Conservation (phyloP, 192 early-diverging fungal genomes). For the Coemansia sp. region DNA sequence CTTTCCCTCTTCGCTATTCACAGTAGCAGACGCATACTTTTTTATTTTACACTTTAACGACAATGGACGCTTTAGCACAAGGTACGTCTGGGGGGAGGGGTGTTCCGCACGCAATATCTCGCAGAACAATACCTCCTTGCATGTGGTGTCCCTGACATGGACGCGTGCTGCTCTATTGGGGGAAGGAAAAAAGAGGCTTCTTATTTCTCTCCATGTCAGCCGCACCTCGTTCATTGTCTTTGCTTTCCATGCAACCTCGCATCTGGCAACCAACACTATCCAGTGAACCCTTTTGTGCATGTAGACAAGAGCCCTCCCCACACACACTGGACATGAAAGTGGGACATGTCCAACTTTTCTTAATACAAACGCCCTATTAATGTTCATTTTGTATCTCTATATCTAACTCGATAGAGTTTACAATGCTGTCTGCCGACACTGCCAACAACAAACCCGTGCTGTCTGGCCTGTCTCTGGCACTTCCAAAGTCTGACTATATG, state of each 20-base stretch:
- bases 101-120: slow-evolving; percentile 8
- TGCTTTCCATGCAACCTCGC: neutral
- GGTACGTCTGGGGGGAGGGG: neutral
- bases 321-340: neutral
- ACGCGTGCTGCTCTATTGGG: neutral
- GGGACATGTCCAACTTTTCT: neutral
- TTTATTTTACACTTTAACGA: neutral
- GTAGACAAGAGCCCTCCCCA: neutral
- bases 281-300: neutral
- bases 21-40: neutral
- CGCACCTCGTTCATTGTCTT: neutral
- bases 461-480: slow-evolving; percentile 17
- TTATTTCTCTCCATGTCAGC: neutral
- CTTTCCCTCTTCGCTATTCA: neutral
- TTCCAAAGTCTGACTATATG: slow-evolving; percentile 32
- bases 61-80: slow-evolving; percentile 9
- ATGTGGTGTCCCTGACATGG: neutral
- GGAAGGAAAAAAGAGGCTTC: neutral
- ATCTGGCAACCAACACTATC: neutral
- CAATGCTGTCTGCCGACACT: slow-evolving; percentile 4
- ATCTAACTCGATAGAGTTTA: slow-evolving; percentile 11
- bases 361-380: neutral
- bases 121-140: slow-evolving; percentile 6
- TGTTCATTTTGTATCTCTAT: neutral
- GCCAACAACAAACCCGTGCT: slow-evolving; percentile 6